A percentile compares a stretch with the other conserved stretches of the same genome.
phyloP scores from a whole-genome alignment of 2,329 filamentous ascomycete genomes.

The Penicillium expansum region DNA sequence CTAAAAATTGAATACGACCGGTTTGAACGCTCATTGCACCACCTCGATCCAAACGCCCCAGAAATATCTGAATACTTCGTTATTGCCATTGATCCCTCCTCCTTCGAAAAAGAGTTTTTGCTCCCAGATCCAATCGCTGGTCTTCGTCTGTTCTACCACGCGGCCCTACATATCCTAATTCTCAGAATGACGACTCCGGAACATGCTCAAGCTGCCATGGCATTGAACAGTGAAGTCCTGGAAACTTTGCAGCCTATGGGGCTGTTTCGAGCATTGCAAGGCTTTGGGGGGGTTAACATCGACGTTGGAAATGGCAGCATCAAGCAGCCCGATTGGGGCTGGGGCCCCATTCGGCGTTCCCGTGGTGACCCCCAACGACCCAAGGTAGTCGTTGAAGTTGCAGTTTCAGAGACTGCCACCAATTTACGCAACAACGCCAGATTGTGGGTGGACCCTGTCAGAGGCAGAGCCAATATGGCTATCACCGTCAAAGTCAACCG shows the following conservation, averaged over 20 bases:
- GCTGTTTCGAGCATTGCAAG: not conserved
- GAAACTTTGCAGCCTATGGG: not conserved
- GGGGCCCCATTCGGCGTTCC: not conserved
- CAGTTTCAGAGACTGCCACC: too few species aligned
- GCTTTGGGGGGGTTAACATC: not conserved
- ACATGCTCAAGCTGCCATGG: not conserved
- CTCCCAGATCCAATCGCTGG: not conserved
- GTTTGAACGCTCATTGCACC: too few species aligned
- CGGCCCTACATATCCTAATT: not conserved
- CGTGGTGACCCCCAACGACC: not conserved
- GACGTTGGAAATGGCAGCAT: not conserved
- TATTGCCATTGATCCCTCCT: not conserved
- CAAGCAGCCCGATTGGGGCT: not conserved
- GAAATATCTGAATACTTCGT: not conserved
- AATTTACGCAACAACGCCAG: too few species aligned
- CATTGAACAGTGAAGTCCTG: too few species aligned
- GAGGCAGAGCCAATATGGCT: too few species aligned
- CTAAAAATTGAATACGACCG: not conserved
- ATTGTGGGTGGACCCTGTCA: too few species aligned
- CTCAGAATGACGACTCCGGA: not conserved
- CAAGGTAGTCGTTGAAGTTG: not conserved
- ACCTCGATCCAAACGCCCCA: not conserved
- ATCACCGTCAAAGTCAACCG: too few species aligned
- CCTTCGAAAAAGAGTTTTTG: not conserved
- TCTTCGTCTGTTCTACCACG: not conserved